phyloP scores from a whole-genome alignment of 768 basidiomycete genomes.

The Pleurotus tuber-regium region DNA sequence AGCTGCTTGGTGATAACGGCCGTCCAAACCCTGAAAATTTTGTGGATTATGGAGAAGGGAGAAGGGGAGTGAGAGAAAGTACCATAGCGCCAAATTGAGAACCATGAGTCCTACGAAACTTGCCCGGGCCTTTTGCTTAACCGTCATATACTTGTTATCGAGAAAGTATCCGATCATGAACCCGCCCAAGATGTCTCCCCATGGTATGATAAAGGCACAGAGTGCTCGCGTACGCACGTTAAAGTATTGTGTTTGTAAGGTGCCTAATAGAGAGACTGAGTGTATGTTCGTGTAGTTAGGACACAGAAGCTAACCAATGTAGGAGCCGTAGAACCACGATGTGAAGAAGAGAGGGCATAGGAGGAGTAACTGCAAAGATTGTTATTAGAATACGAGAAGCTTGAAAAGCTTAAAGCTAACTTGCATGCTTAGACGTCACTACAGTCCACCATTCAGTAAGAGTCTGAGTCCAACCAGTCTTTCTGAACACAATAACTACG shows the following conservation, averaged over 20 bases:
- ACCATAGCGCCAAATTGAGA: constrained; percentile 27
- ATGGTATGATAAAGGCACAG: constrained; percentile 27
- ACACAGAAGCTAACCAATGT: constrained; percentile 20
- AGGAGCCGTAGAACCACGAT: constrained; percentile 31
- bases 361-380: constrained; percentile 22
- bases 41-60: not conserved
- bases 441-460: constrained; percentile 26
- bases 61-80: not conserved
- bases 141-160: constrained; percentile 23
- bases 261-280: constrained; percentile 15
- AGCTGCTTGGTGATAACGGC: constrained; percentile 29
- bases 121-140: constrained; percentile 29
- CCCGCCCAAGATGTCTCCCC: constrained; percentile 26
- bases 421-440: constrained; percentile 23
- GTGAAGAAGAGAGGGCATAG: constrained; percentile 32
- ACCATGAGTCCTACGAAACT: constrained; percentile 28
- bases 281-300: not conserved
- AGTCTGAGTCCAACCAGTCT: constrained; percentile 24
- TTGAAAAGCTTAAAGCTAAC: too few relatives aligned
- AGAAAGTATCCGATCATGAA: constrained; percentile 31
- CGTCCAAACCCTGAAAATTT: constrained; percentile 25
- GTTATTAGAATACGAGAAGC: too few relatives aligned
- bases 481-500: constrained; percentile 26
- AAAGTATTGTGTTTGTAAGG: constrained; percentile 30
- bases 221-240: constrained; percentile 28